A percentile compares a stretch with the other conserved stretches of the same genome.
Evolutionary conservation across 129 eudicot species (phyloP).

Genomic region (Rutidosis leptorrhynchoides): DNA sequence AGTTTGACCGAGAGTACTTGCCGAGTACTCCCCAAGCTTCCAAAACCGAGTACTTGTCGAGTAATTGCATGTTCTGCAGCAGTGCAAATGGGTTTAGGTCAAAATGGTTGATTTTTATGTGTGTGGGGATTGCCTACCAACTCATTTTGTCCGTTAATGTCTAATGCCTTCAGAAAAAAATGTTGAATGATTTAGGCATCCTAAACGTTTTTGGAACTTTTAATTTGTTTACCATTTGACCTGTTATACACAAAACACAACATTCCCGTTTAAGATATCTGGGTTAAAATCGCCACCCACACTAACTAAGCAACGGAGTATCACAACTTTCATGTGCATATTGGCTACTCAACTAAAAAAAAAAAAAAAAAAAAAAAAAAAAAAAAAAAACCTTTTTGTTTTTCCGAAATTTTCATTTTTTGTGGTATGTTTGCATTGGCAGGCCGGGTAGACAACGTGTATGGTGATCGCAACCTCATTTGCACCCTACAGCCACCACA

Average conservation of each 20-base stretch:
- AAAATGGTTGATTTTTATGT: not conserved
- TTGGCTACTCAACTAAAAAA: not conserved
- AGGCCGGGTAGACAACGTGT: conserved; percentile 97
- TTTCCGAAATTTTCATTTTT: not conserved
- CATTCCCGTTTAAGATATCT: not conserved
- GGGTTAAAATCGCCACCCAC: not conserved
- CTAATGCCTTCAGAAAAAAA: no score
- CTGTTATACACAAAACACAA: not conserved
- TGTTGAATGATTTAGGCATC: not conserved
- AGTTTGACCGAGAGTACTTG: no score
- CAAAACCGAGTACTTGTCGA: no score
- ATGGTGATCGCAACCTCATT: conserved; percentile 90
- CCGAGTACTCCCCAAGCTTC: no score
- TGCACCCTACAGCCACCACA: conserved; percentile 86
- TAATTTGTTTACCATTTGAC: not conserved
- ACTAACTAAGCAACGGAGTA: not conserved
- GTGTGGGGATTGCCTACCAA: not conserved
- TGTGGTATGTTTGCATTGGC: conserved; percentile 14
- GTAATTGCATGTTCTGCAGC: no score
- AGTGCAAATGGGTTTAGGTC: conserved; percentile 3
- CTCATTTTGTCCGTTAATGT: not conserved
- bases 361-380: no score
- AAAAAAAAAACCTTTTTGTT: not conserved
- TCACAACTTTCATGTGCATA: not conserved
- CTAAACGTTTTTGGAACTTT: not conserved